Conservation (phyloP, 208 protist species). For the Strigomonas culicis region DNA sequence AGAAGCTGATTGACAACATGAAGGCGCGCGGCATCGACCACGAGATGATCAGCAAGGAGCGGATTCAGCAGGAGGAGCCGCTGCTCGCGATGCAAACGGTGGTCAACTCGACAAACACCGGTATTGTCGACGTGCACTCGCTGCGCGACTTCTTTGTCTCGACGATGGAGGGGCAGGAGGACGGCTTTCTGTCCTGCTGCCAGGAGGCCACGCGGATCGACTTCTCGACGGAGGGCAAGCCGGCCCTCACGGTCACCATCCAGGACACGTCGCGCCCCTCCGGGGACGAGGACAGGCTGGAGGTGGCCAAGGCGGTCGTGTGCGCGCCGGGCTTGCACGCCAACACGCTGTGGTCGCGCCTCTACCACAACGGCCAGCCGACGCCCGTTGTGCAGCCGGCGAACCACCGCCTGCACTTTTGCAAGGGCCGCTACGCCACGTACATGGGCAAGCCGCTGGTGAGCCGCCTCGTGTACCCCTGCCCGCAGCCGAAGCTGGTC, state of each 20-base stretch:
- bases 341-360: conserved; percentile 21
- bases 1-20: conserved; percentile 28
- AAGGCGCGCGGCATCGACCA: conserved; percentile 19
- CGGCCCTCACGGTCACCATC: conserved; percentile 8
- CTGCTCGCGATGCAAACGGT: conserved; percentile 27
- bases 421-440: conserved; percentile 31
- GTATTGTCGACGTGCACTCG: conserved; percentile 40
- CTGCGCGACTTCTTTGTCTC: conserved; percentile 21
- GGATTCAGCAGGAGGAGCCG: conserved; percentile 25
- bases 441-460: conserved; percentile 25
- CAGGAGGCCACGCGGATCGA: conserved; percentile 16
- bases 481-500: conserved; percentile 25
- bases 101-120: conserved; percentile 33
- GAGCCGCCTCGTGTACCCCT: conserved; percentile 32
- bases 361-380: conserved; percentile 5
- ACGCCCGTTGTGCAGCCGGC: conserved; percentile 6
- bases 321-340: conserved; percentile 23
- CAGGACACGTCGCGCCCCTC: background rate
- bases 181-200: conserved; percentile 22
- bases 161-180: conserved; percentile 10
- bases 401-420: conserved; percentile 23
- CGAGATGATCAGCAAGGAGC: conserved; percentile 19
- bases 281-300: conserved; percentile 14
- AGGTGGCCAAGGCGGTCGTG: conserved; percentile 22
- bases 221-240: background rate